phyloP scores from a whole-genome alignment of 768 basidiomycete genomes.

The Serendipita sp. region DNA sequence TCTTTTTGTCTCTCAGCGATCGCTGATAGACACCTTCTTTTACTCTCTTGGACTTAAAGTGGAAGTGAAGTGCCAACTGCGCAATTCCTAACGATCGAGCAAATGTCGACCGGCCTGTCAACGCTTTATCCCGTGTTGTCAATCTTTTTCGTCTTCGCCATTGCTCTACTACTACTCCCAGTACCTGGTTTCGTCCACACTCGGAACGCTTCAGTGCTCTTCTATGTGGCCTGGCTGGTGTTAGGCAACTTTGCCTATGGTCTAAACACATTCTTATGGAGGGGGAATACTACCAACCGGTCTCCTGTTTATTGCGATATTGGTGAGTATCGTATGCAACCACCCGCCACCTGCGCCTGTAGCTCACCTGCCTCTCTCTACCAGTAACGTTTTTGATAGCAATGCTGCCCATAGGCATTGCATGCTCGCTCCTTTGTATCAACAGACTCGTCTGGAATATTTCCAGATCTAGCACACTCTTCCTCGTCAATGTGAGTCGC shows the following conservation, averaged over 20 bases:
- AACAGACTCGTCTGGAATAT: slow-evolving; percentile 3
- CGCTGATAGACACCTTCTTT: too few species aligned
- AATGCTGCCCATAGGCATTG: slow-evolving; percentile 1
- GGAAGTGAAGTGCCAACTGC: too few species aligned
- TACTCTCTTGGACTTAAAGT: too few species aligned
- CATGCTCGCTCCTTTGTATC: slow-evolving; percentile 4
- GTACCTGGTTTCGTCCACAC: background rate
- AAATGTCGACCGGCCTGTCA: background rate
- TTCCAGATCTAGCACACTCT: background rate
- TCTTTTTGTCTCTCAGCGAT: too few species aligned
- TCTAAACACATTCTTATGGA: background rate
- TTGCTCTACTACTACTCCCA: background rate
- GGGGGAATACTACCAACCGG: background rate
- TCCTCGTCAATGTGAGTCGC: background rate
- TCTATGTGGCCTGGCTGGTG: background rate
- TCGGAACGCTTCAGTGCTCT: background rate
- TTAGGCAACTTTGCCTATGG: background rate
- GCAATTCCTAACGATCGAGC: background rate
- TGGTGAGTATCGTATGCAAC: background rate
- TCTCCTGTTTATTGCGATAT: slow-evolving; percentile 6
- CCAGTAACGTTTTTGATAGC: background rate
- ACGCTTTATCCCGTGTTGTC: background rate
- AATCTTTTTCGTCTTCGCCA: background rate
- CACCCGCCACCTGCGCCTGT: background rate
- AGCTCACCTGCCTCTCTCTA: background rate